These are phyloP conservation scores for Pelagophyceae sp. DNA, from an alignment of 352 stramenopile species.

Conservation along the genomic window DNA sequence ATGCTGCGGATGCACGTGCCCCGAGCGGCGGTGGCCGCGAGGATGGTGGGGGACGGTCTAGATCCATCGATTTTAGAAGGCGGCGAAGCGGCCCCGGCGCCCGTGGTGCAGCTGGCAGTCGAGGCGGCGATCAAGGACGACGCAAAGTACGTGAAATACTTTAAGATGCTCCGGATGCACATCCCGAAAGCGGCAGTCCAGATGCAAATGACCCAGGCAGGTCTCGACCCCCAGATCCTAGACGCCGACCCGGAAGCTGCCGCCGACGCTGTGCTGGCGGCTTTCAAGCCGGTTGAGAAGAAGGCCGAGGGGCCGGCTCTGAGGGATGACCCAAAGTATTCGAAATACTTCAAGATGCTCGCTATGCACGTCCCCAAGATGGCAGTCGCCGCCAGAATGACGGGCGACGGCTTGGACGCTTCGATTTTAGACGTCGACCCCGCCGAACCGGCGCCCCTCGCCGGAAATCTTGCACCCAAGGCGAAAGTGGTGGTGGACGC, in stretches of 20 bases:
- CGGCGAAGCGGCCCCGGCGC: slow-evolving; percentile 56
- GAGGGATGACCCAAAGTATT: slow-evolving; percentile 22
- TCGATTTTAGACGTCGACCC: background rate
- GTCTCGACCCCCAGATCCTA: slow-evolving; percentile 54
- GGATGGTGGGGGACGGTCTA: slow-evolving; percentile 45
- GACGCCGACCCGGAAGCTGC: slow-evolving; percentile 45
- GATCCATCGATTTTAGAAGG: slow-evolving; percentile 52
- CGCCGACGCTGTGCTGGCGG: slow-evolving; percentile 52
- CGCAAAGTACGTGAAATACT: slow-evolving; percentile 45
- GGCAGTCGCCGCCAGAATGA: background rate
- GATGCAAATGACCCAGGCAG: slow-evolving; percentile 53
- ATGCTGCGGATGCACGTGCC: slow-evolving; percentile 36
- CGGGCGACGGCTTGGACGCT: background rate
- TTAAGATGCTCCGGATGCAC: slow-evolving; percentile 40
- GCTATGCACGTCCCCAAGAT: slow-evolving; percentile 32
- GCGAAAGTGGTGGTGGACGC: background rate
- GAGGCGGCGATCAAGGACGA: slow-evolving; percentile 41
- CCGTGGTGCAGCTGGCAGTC: slow-evolving; percentile 42
- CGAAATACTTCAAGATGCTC: slow-evolving; percentile 55
- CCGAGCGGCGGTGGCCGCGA: slow-evolving; percentile 55
- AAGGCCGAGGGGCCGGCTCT: too few species aligned
- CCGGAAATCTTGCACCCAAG: background rate
- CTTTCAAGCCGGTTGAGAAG: too few species aligned
- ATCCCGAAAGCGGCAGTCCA: slow-evolving; percentile 53
- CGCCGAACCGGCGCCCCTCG: background rate